phyloP scores from a whole-genome alignment of 2,329 filamentous ascomycete genomes.

The Penicillium polonicum region DNA sequence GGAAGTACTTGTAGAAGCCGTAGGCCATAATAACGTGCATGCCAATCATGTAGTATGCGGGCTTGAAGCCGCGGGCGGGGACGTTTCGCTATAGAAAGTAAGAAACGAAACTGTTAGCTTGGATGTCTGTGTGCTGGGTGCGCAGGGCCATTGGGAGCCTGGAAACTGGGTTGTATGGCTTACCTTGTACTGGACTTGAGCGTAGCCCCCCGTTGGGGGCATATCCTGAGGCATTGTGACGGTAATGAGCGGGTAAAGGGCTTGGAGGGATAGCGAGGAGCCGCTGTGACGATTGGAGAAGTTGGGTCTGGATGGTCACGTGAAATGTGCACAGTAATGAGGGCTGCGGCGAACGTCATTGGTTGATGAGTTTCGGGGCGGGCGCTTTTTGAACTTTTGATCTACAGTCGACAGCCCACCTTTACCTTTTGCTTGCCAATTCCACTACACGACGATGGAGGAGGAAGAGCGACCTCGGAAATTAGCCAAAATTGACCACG shows the following conservation, averaged over 20 bases:
- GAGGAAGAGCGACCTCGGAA: constrained; percentile 57
- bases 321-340: constrained; percentile 33
- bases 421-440: background rate
- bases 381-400: constrained; percentile 18
- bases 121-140: constrained; percentile 1
- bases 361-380: constrained; percentile 18
- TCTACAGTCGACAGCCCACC: constrained; percentile 19
- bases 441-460: constrained; percentile 46
- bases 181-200: constrained; percentile 95
- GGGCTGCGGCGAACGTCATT: constrained; percentile 30
- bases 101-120: constrained; percentile 8
- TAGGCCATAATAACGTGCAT: constrained; percentile 79
- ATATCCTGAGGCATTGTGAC: constrained; percentile 91
- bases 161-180: constrained; percentile 30
- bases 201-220: constrained; percentile 92
- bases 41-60: constrained; percentile 72
- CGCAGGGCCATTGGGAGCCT: background rate
- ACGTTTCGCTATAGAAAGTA: constrained; percentile 70
- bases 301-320: constrained; percentile 33
- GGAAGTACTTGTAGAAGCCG: constrained; percentile 82
- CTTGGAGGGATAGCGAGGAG: constrained; percentile 21
- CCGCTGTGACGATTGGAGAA: constrained; percentile 26
- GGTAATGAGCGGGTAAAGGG: constrained; percentile 23
- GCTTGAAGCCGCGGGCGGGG: constrained; percentile 85
- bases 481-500: constrained; percentile 52